A percentile compares a stretch with the other conserved stretches of the same genome.
These are phyloP conservation scores for Casuarina equisetifolia DNA, from an alignment of 306 rosid species.

Conservation along the genomic window DNA sequence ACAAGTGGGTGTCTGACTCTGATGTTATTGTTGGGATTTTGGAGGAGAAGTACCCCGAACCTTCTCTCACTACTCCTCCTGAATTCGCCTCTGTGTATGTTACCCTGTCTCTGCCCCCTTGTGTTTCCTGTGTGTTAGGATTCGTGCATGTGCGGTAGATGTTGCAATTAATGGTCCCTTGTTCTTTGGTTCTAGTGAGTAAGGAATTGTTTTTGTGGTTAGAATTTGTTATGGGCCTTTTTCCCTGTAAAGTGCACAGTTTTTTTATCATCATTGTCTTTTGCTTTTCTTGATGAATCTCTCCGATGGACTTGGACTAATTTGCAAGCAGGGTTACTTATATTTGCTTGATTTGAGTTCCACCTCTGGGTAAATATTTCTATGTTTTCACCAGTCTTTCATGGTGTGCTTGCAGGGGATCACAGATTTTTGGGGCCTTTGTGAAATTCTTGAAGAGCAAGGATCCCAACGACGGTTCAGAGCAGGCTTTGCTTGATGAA, in stretches of 20 bases:
- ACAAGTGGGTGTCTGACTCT: slow-evolving; percentile 85
- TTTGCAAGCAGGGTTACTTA: not conserved
- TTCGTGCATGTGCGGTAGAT: not conserved
- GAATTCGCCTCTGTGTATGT: slow-evolving; percentile 70
- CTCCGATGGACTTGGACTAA: not conserved
- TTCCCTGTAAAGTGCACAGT: not conserved
- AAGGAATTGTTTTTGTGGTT: not conserved
- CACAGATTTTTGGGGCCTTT: slow-evolving; percentile 67
- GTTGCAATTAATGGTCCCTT: not conserved
- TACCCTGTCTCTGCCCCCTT: not conserved
- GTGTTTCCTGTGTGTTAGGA: not conserved
- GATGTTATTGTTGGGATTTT: slow-evolving; percentile 73
- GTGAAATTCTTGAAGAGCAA: slow-evolving; percentile 75
- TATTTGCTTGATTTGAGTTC: slow-evolving; percentile 3
- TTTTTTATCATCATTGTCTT: not conserved
- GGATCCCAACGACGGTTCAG: slow-evolving; percentile 82
- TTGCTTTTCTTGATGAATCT: not conserved
- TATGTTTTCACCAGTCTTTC: slow-evolving; percentile 1
- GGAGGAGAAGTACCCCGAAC: slow-evolving; percentile 73
- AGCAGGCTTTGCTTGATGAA: slow-evolving; percentile 70
- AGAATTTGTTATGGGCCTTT: not conserved
- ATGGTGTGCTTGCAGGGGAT: slow-evolving; percentile 56
- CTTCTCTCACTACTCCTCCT: slow-evolving; percentile 60
- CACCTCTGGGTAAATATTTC: not conserved
- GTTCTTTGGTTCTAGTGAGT: not conserved